Base-by-base conservation (phyloP, 305 asterid genomes). In the Ruellia speciosa region DNA sequence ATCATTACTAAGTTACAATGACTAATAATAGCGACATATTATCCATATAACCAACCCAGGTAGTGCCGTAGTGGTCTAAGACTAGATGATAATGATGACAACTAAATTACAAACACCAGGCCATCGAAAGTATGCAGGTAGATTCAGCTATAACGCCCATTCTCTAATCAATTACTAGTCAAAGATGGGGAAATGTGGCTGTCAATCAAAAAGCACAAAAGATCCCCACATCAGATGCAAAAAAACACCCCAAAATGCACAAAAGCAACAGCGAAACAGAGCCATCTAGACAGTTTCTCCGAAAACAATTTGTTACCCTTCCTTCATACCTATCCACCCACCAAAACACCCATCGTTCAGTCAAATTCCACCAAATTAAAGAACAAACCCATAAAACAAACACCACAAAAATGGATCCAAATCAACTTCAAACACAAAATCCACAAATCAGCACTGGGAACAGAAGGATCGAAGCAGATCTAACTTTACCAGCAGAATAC, bases 381-480 rank as follows among this genome's bases (percentile, higher is more conserved):
- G 47, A 48, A 55, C 37, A 28, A 58, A 17, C 20, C 10, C 14
- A 39, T 4, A 24, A 59, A 16, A 11, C n/a, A 52, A 59, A 31
- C 15, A 3, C 18, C 18, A 9, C 3, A 12, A n/a, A 57, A 39
- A 3, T 20, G 13, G 19, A 40, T 14, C 20, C 14, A 3, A 11
- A 9, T 12, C 16, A 7, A 31, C 49, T 57, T 2, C 13, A 46
- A 33, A 14, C 16, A 15, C 13, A 9, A 31, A 52, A 9, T 37
- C 41, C 39, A 34, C n/a, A 8, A 34, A 41, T 19, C 34, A 57
- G 52, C 37, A 8, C 18, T 4, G 18, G 13, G 33, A 52, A 57
- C 11, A 4, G 14, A 71, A 14, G 73, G 65, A 70, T 67, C 63
- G 56, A 56, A 66, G 6, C 58, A 70, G 77, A 75, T 75, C 72